Percentiles rank a stretch among this genome's conserved stretches.
Conservation (phyloP, 1,139 yeast species). For the Nematodospora anomalae region DNA sequence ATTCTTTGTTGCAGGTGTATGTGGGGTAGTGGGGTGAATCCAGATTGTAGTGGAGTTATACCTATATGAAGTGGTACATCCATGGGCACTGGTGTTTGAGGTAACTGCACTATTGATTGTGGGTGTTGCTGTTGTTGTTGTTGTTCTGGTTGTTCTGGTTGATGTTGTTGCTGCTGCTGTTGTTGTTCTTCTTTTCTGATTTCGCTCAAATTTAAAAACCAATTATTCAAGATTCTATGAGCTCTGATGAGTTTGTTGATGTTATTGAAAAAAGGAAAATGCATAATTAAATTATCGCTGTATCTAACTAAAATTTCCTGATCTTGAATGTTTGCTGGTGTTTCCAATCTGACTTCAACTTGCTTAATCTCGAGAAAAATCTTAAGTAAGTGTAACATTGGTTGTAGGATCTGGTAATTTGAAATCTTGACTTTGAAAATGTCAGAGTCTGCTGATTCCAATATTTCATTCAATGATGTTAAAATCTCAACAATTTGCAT, state of each 20-base stretch:
- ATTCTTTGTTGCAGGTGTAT: conserved; percentile 10
- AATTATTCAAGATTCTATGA: conserved; percentile 24
- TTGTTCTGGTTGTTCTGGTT: conserved; percentile 1
- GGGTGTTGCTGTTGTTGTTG: conserved; percentile 3
- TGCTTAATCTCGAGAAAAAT: conserved; percentile 24
- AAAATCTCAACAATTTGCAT: conserved; percentile 26
- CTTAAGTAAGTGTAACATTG: conserved; percentile 35
- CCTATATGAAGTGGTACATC: conserved; percentile 5
- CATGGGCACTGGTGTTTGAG: conserved; percentile 2
- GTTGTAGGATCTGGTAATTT: conserved; percentile 37
- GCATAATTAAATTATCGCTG: conserved; percentile 27
- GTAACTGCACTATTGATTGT: background rate
- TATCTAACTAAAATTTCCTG: conserved; percentile 17
- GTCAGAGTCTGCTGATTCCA: conserved; percentile 25
- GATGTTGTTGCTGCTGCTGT: conserved; percentile 4
- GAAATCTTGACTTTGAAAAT: conserved; percentile 32
- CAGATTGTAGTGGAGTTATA: conserved; percentile 6
- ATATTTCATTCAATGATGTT: conserved; percentile 21
- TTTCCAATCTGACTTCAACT: conserved; percentile 18
- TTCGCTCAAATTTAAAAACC: conserved; percentile 29
- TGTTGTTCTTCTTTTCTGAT: conserved; percentile 14
- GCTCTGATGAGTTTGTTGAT: conserved; percentile 31
- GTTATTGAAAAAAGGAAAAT: conserved; percentile 32
- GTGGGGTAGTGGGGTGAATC: conserved; percentile 5
- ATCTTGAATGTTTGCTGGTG: conserved; percentile 13